These are phyloP conservation scores for Aegle marmelos DNA, from an alignment of 345 rosid species.

Conservation along the genomic window DNA sequence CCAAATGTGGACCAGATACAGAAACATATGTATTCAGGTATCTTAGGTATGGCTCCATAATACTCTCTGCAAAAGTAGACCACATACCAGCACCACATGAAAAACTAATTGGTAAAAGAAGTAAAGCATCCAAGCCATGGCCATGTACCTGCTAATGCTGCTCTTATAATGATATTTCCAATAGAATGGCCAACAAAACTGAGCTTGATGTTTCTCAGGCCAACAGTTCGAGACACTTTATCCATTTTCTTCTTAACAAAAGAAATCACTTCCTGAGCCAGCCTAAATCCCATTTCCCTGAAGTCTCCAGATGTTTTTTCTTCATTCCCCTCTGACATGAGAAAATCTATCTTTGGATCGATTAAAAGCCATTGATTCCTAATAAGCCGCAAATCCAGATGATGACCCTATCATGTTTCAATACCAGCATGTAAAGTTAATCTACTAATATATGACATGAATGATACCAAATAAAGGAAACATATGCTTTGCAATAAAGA, in stretches of 20 bases:
- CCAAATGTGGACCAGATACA: constrained; percentile 91
- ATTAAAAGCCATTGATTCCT: constrained; percentile 96
- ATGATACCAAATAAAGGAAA: background rate
- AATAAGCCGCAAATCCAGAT: constrained; percentile 88
- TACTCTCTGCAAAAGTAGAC: constrained; percentile 52
- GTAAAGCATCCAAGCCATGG: constrained; percentile 11
- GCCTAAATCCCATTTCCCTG: constrained; percentile 89
- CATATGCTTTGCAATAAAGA: background rate
- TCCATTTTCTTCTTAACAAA: constrained; percentile 77
- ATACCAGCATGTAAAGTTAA: background rate
- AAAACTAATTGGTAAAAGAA: background rate
- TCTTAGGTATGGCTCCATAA: constrained; percentile 80
- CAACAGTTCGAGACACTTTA: constrained; percentile 58
- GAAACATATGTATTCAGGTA: constrained; percentile 73
- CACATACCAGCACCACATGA: constrained; percentile 7
- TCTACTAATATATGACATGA: constrained; percentile 4
- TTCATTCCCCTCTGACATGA: constrained; percentile 92
- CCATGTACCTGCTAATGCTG: constrained; percentile 76
- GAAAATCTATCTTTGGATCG: constrained; percentile 83
- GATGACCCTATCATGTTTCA: constrained; percentile 67
- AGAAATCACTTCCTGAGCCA: constrained; percentile 81
- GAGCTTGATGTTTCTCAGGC: constrained; percentile 63
- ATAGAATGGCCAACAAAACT: constrained; percentile 97
- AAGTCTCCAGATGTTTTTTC: constrained; percentile 92
- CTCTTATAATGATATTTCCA: constrained; percentile 83